These are phyloP conservation scores for Chrysosporium keratinophilum DNA, from an alignment of 2,329 filamentous ascomycete species.

Conservation along the genomic window DNA sequence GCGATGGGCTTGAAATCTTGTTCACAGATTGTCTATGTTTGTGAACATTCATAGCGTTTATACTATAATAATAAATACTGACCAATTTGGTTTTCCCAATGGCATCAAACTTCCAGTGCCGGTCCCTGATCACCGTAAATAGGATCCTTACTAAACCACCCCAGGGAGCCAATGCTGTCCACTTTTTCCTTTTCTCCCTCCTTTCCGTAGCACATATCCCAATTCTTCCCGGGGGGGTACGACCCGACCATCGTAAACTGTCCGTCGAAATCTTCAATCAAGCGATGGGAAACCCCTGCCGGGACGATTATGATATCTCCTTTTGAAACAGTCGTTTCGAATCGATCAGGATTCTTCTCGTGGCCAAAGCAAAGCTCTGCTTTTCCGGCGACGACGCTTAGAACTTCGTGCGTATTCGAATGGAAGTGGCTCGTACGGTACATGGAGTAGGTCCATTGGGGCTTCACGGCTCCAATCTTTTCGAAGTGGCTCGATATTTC, in stretches of 20 bases:
- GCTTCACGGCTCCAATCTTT: conserved; percentile 44
- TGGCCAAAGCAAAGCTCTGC: conserved; percentile 58
- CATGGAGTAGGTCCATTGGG: conserved; percentile 62
- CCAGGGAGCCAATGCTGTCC: conserved; percentile 39
- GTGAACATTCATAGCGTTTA: background rate
- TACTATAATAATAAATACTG: conserved; percentile 24
- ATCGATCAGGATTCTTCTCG: conserved; percentile 47
- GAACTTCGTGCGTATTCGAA: conserved; percentile 55
- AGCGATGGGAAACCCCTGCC: conserved; percentile 54
- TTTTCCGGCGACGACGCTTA: conserved; percentile 48
- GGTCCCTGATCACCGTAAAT: conserved; percentile 49
- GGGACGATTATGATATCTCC: conserved; percentile 58
- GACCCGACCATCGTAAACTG: conserved; percentile 58
- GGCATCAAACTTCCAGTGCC: background rate
- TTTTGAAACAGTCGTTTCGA: conserved; percentile 46
- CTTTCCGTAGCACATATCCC: conserved; percentile 64
- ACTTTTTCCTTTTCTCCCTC: conserved; percentile 43
- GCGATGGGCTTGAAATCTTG: background rate
- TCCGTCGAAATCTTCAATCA: conserved; percentile 46
- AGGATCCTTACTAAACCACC: conserved; percentile 52
- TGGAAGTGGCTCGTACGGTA: conserved; percentile 58
- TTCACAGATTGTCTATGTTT: background rate
- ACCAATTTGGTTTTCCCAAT: conserved; percentile 13
- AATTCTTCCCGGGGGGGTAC: conserved; percentile 48
- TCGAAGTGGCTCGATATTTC: conserved; percentile 49